These are phyloP conservation scores for Phycomyces nitens DNA, from an alignment of 192 early-diverging fungal species.

Conservation along the genomic window DNA sequence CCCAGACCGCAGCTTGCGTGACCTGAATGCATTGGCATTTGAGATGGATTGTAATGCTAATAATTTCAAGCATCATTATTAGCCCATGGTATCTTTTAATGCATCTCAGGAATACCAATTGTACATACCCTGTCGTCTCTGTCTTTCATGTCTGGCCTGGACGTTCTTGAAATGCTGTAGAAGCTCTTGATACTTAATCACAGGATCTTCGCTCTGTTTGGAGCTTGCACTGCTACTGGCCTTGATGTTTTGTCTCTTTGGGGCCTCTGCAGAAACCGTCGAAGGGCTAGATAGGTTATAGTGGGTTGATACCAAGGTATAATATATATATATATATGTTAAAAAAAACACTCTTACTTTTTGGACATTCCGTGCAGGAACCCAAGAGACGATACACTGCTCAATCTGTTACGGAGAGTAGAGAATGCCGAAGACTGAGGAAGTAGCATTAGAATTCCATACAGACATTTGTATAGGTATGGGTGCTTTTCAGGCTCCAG, in stretches of 20 bases:
- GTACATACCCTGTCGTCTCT: conserved; percentile 40
- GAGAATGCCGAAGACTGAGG: conserved; percentile 97
- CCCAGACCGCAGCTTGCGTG: neutral
- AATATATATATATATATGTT: too few relatives aligned
- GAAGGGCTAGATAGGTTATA: neutral
- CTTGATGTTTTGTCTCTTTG: conserved; percentile 21
- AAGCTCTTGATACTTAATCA: conserved; percentile 62
- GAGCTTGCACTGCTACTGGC: conserved; percentile 9
- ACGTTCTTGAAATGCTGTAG: conserved; percentile 68
- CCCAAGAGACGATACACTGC: conserved; percentile 73
- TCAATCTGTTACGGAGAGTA: conserved; percentile 86
- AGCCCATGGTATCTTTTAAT: neutral
- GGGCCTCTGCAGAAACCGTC: conserved; percentile 1
- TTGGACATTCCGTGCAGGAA: conserved; percentile 57
- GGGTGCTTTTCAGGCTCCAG: conserved; percentile 88
- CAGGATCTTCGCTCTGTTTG: conserved; percentile 25
- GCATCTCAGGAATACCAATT: too few relatives aligned
- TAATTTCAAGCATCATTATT: neutral
- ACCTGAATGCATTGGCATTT: neutral
- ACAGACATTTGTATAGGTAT: conserved; percentile 87
- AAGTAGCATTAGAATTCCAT: conserved; percentile 94
- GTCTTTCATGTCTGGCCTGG: conserved; percentile 72
- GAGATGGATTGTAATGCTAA: neutral
- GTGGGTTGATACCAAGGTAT: neutral
- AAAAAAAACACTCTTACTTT: conserved; percentile 32